Base-by-base conservation (phyloP, 768 basidiomycete species). In the Harrya chromipes region DNA sequence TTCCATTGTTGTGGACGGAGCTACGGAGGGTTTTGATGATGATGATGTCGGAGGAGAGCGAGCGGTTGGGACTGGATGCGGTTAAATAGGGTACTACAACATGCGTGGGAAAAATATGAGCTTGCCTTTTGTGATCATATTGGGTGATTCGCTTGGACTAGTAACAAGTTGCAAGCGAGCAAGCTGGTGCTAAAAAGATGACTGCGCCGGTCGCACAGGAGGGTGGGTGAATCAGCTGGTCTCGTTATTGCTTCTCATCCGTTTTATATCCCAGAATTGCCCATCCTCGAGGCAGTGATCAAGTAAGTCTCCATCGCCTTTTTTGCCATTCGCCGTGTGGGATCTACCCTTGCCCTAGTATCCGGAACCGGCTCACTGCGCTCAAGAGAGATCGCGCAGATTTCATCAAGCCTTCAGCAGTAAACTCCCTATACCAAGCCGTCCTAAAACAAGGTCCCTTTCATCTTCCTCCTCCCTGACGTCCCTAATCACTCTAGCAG, bases 211-310 rank as follows among this genome's bases (percentile, higher is more conserved):
- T 91, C 46, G 82, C 88, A 47, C 89, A 90, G 60, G 87, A 90
- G 79, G 89, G 89, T 86, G 57, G 56, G 72, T 7, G 6, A 5
- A 33, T 16, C 14, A 16, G 33, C 33, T 16, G 13, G 14, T 33
- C 14, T 33, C 6, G 33, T 4, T 6, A n/a, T 31, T 6, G 31
- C 27, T 39, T 49, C 66, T 55, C 35, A 53, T 39, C 40, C 34
- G 20, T 17, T 61, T 63, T 65, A 61, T 67, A 60, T 49, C 64
- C 64, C 73, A 85, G 95, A 98, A 74, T 77, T 94, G 55, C 85
- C 90, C 51, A 91, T 98, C 69, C 85, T 98, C 63, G 95, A 98
- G 77, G 80, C 88, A 26, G 82, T 98, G 58, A 93, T 97, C 71
- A 88, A 90, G 93, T 93, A 37, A 14, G 56, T 58, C 43, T 72